A percentile compares a stretch with the other conserved stretches of the same genome.
These are phyloP conservation scores for Exophiala oligosperma DNA, from an alignment of 2,329 filamentous ascomycete genomes.

Conservation along the genomic window DNA sequence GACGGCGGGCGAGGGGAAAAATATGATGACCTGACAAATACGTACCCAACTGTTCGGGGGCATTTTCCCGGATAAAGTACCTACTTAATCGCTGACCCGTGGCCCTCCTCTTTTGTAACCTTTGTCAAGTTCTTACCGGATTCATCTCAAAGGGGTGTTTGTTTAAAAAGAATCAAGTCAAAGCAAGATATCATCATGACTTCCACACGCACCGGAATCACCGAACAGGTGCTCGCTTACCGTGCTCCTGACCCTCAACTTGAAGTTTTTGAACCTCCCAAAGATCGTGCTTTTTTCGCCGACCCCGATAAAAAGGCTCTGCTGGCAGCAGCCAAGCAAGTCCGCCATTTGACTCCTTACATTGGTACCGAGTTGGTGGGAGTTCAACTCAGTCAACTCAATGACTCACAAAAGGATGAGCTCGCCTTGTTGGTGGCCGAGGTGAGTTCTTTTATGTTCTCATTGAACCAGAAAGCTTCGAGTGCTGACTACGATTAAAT, in stretches of 20 bases:
- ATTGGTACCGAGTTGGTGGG: slow-evolving; percentile 45
- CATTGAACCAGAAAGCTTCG: slow-evolving; percentile 43
- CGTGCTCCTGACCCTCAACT: slow-evolving; percentile 17
- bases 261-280: slow-evolving; percentile 19
- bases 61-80: too few relatives aligned
- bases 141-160: too few relatives aligned
- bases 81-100: too few relatives aligned
- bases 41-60: too few relatives aligned
- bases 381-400: slow-evolving; percentile 50
- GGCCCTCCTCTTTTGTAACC: too few relatives aligned
- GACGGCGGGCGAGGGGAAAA: too few relatives aligned
- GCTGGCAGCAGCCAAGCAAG: slow-evolving; percentile 33
- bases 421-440: slow-evolving; percentile 67
- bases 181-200: background rate
- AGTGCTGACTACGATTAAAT: slow-evolving; percentile 35
- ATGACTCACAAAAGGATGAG: slow-evolving; percentile 51
- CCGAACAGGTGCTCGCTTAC: slow-evolving; percentile 20
- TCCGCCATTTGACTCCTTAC: slow-evolving; percentile 48
- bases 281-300: slow-evolving; percentile 32
- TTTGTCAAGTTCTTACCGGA: too few relatives aligned
- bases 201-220: slow-evolving; percentile 14
- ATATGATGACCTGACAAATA: too few relatives aligned
- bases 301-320: slow-evolving; percentile 45
- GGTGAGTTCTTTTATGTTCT: slow-evolving; percentile 48
- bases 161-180: background rate